A percentile compares a stretch with the other conserved stretches of the same genome.
phyloP scores from a whole-genome alignment of 495 filamentous ascomycete genomes.

The Aspergillus sparsus region DNA sequence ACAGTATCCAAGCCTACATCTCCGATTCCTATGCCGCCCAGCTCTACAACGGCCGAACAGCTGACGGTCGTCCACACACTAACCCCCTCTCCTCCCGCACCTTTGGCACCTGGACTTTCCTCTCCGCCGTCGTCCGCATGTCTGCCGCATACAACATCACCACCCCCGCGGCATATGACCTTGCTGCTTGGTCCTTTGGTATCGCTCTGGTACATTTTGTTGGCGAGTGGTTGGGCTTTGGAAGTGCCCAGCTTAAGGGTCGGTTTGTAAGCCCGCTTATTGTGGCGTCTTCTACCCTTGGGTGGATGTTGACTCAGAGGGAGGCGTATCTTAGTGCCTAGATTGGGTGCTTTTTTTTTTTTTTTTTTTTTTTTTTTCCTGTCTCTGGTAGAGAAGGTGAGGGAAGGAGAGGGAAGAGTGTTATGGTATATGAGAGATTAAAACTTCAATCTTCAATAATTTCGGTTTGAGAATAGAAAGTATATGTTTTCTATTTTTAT shows the following conservation, averaged over 20 bases:
- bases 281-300: slow-evolving; percentile 65
- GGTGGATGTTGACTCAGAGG: slow-evolving; percentile 80
- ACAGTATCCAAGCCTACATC: slow-evolving; percentile 76
- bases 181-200: slow-evolving; percentile 76
- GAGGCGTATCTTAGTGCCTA: slow-evolving; percentile 35
- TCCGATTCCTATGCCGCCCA: slow-evolving; percentile 72
- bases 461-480: background rate
- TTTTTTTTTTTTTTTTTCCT: background rate
- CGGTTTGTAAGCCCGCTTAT: slow-evolving; percentile 72
- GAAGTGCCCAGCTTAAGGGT: slow-evolving; percentile 66
- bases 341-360: background rate
- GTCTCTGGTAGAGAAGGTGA: background rate
- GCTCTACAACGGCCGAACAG: slow-evolving; percentile 63
- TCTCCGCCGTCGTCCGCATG: slow-evolving; percentile 71
- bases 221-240: slow-evolving; percentile 75
- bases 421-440: too few species aligned
- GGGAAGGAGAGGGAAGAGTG: too few species aligned
- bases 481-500: background rate
- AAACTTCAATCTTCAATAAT: too few species aligned
- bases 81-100: slow-evolving; percentile 71
- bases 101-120: slow-evolving; percentile 90
- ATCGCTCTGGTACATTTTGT: slow-evolving; percentile 81
- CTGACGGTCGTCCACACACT: slow-evolving; percentile 48
- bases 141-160: slow-evolving; percentile 86
- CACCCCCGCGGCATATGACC: slow-evolving; percentile 68